These are phyloP conservation scores for Hypoxylon trugodes DNA, from an alignment of 495 filamentous ascomycete genomes.

Conservation along the genomic window DNA sequence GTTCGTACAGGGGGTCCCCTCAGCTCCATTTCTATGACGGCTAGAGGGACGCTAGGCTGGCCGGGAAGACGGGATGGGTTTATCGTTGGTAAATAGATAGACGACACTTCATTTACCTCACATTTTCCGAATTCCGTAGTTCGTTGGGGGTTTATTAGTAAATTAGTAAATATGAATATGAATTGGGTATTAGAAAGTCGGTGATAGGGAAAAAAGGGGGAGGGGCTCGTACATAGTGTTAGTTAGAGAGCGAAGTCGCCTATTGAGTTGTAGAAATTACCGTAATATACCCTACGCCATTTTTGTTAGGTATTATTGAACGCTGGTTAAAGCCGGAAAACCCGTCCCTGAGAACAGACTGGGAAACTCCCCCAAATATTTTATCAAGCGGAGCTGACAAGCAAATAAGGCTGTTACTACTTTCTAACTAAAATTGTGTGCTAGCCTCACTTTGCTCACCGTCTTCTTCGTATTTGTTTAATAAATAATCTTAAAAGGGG, in stretches of 20 bases:
- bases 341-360: constrained; percentile 12
- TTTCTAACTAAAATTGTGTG: constrained; percentile 1
- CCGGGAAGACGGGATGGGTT: neutral
- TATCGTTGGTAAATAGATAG: neutral
- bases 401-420: constrained; percentile 8
- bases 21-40: constrained; percentile 17
- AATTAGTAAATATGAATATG: too few species aligned
- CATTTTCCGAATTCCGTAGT: neutral
- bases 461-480: neutral
- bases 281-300: constrained; percentile 3
- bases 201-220: too few species aligned
- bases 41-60: neutral
- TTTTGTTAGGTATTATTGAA: constrained; percentile 14
- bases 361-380: constrained; percentile 3
- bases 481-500: constrained; percentile 3
- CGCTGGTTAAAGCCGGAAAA: too few species aligned
- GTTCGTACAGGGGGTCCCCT: constrained; percentile 4
- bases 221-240: too few species aligned
- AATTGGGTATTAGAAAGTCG: too few species aligned
- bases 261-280: constrained; percentile 21
- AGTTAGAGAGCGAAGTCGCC: too few species aligned
- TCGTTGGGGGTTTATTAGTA: neutral
- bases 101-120: constrained; percentile 1
- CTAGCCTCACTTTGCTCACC: constrained; percentile 1
- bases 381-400: constrained; percentile 9